These are phyloP conservation scores for Saturnispora kantuleensis DNA, from an alignment of 805 yeast genomes.

Conservation along the genomic window DNA sequence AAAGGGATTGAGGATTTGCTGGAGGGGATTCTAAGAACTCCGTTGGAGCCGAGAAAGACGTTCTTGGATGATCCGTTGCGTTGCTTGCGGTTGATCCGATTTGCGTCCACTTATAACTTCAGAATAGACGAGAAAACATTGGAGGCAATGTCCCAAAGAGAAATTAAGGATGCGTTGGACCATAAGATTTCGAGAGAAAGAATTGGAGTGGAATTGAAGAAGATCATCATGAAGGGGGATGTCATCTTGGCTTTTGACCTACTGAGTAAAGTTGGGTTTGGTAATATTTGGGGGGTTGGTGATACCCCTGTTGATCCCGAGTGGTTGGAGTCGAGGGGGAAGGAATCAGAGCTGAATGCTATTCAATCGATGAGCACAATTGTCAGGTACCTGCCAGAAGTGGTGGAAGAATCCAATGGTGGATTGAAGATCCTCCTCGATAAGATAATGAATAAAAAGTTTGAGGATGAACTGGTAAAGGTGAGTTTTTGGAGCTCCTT, in stretches of 20 bases:
- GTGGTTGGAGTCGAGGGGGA: slow-evolving; percentile 12
- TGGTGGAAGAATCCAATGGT: slow-evolving; percentile 4
- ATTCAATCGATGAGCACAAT: slow-evolving; percentile 16
- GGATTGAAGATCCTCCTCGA: slow-evolving; percentile 14
- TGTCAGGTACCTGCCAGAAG: slow-evolving; percentile 12
- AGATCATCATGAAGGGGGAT: slow-evolving; percentile 56
- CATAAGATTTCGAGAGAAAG: slow-evolving; percentile 83
- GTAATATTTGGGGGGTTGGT: slow-evolving; percentile 45
- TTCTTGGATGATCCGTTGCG: slow-evolving; percentile 92
- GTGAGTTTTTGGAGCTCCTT: slow-evolving; percentile 37
- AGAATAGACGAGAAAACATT: slow-evolving; percentile 47
- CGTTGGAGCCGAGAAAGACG: slow-evolving; percentile 75
- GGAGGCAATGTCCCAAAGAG: slow-evolving; percentile 52
- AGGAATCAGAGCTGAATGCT: slow-evolving; percentile 10
- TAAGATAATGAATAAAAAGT: neutral
- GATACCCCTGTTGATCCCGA: slow-evolving; percentile 17
- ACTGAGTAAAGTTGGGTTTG: slow-evolving; percentile 45
- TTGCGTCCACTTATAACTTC: slow-evolving; percentile 73
- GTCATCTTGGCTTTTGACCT: slow-evolving; percentile 56
- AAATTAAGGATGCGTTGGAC: slow-evolving; percentile 48
- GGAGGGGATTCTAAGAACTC: slow-evolving; percentile 72
- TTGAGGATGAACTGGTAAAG: slow-evolving; percentile 16
- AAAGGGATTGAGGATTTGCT: slow-evolving; percentile 64
- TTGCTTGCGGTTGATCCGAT: slow-evolving; percentile 74
- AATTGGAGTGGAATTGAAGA: slow-evolving; percentile 75